These are phyloP conservation scores for Cryptococcus sp. DNA, from an alignment of 1,284 basidiomycete genomes.

Conservation along the genomic window DNA sequence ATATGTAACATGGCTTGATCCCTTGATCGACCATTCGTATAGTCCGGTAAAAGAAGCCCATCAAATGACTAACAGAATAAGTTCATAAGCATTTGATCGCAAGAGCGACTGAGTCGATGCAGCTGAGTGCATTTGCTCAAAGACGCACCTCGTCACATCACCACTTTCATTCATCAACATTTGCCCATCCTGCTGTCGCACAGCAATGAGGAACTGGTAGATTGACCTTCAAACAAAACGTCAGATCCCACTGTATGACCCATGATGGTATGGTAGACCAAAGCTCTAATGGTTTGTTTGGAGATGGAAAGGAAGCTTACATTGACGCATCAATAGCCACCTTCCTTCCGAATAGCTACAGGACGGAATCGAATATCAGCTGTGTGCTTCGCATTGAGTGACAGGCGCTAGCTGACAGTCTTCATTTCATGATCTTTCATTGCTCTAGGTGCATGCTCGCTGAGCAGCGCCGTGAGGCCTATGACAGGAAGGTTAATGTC, in stretches of 20 bases:
- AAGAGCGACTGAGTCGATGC: background rate
- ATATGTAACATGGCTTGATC: slow-evolving; percentile 97
- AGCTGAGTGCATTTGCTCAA: background rate
- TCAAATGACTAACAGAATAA: slow-evolving; percentile 69
- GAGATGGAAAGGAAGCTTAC: slow-evolving; percentile 55
- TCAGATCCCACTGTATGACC: too few relatives aligned
- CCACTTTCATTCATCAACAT: slow-evolving; percentile 95
- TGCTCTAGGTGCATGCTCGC: slow-evolving; percentile 81
- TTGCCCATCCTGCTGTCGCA: slow-evolving; percentile 93
- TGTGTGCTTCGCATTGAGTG: background rate
- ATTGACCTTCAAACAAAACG: slow-evolving; percentile 45
- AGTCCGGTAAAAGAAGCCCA: slow-evolving; percentile 98
- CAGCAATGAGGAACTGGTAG: slow-evolving; percentile 94
- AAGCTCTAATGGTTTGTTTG: too few relatives aligned
- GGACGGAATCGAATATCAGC: background rate
- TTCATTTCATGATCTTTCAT: slow-evolving; percentile 95
- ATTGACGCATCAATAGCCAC: slow-evolving; percentile 98
- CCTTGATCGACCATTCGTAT: slow-evolving; percentile 99
- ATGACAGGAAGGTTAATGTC: slow-evolving; percentile 4
- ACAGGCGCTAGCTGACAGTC: slow-evolving; percentile 55
- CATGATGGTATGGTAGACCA: too few relatives aligned
- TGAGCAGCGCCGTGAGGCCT: slow-evolving; percentile 85
- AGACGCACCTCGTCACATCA: slow-evolving; percentile 77
- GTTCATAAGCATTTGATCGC: background rate
- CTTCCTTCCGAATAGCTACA: slow-evolving; percentile 84